Evolutionary conservation across 331 rosid genomes (phyloP).

Genomic region (Arachis monticola): DNA sequence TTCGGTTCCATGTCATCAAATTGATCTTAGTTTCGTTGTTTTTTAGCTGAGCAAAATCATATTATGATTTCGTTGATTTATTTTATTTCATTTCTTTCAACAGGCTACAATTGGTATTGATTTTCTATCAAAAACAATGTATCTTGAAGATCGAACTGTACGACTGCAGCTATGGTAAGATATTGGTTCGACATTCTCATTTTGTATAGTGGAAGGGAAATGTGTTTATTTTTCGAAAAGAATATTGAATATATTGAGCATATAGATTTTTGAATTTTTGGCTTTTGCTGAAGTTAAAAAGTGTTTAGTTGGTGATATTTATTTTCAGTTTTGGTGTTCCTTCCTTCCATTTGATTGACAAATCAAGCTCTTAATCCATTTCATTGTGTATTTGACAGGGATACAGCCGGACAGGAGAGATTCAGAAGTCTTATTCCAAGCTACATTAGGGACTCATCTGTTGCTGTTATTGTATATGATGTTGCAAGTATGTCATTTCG

Average conservation of each 20-base stretch:
- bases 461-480: conserved; percentile 90
- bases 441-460: conserved; percentile 95
- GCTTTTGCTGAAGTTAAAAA: conserved; percentile 13
- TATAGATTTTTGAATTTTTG: neutral
- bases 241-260: conserved; percentile 7
- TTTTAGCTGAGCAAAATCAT: conserved; percentile 8
- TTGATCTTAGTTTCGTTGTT: neutral
- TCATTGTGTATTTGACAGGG: conserved; percentile 55
- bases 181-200: conserved; percentile 2
- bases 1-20: neutral
- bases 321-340: neutral
- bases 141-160: conserved; percentile 86
- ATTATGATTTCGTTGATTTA: conserved; percentile 4
- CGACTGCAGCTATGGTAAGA: conserved; percentile 81
- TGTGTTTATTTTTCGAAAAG: neutral
- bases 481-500: conserved; percentile 74
- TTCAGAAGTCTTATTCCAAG: conserved; percentile 97
- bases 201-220: conserved; percentile 18
- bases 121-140: conserved; percentile 90
- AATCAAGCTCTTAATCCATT: conserved; percentile 14
- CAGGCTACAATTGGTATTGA: conserved; percentile 93
- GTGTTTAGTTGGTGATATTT: conserved; percentile 8
- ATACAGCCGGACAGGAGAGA: conserved; percentile 98
- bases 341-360: neutral
- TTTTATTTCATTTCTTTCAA: neutral